Evolutionary conservation across 2,329 filamentous ascomycete genomes (phyloP), one percentile per base, ranked within the genome.

Genomic region (Xylariaceae sp.): DNA sequence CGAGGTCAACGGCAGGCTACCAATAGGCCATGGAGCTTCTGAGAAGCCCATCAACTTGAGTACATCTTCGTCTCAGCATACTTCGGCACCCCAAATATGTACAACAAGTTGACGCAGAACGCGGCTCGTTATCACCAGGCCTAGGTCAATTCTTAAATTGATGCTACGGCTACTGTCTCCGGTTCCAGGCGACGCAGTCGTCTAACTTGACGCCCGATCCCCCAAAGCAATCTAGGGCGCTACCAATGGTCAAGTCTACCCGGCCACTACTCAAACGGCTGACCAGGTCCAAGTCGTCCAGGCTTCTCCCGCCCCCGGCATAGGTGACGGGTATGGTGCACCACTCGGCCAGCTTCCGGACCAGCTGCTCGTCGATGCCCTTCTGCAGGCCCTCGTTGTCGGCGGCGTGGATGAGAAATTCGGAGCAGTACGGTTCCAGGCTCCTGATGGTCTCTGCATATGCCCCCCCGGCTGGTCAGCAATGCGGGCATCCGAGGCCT

Each of bases 391-490:
- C 92, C 62, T 98, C 92, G 43, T 94, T 92, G 59, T 98, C 92
- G 26, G 92, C 92, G 12, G 92, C 92, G 57, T 98, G 92, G 53
- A 98, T 92, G 34, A 98, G 74, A 54, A 98, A 96, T 59, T 98
- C 92, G 42, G 84, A 87, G 65, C 92, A 96, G 61, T 92, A 92
- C 5, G 88, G 88, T 52, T 94, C 86, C 16, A 96, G 73, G 25
- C 75, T 65, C 36, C 71, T 68, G 52, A 96, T 93, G 5, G 83
- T 84, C 45, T 84, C 90, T 93, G 32, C 16, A 9, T 17, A 5
- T 12, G 1, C 19, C 19, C 14, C 15, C 18, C 21, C n/a, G n/a
- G n/a, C n/a, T n/a, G n/a, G 26, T 44, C 28, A 40, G 35, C 14
- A 2, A 15, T 15, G 8, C 7, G 21, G 21, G 12, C 21, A n/a